phyloP scores from a whole-genome alignment of 2,329 filamentous ascomycete species.

The Cryphonectria carpinicola region DNA sequence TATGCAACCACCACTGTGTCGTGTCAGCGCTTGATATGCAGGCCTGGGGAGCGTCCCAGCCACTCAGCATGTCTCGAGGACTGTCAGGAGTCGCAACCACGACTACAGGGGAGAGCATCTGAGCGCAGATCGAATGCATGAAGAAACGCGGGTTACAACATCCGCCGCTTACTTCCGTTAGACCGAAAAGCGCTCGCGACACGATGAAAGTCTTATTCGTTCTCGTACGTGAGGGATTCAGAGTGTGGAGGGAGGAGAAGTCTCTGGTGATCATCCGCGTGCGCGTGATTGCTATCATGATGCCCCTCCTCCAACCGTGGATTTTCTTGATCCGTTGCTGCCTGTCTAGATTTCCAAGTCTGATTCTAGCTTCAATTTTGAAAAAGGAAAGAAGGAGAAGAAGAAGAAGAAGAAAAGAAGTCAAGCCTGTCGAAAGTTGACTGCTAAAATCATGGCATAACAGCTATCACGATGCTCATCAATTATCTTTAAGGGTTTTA shows the following conservation, averaged over 20 bases:
- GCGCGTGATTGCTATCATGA: background rate
- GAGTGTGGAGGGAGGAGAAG: background rate
- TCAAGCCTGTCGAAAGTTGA: too few relatives aligned
- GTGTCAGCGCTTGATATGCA: background rate
- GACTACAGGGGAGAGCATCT: background rate
- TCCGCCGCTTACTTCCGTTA: background rate
- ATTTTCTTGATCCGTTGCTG: background rate
- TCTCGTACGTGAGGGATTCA: background rate
- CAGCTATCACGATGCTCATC: too few relatives aligned
- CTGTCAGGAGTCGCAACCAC: background rate
- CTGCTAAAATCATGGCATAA: too few relatives aligned
- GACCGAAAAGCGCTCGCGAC: background rate
- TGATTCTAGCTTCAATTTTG: too few relatives aligned
- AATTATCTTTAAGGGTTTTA: too few relatives aligned
- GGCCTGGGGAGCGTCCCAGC: background rate
- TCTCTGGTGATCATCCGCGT: background rate
- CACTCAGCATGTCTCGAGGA: background rate
- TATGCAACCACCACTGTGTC: background rate
- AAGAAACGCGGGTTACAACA: background rate
- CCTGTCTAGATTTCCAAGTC: background rate
- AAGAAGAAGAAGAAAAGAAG: too few relatives aligned
- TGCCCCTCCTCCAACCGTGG: background rate
- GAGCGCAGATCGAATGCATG: background rate
- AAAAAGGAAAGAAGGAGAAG: background rate
- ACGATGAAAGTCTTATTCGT: background rate